Conservation (phyloP, 805 yeast genomes). For the Lipomyces orientalis region DNA sequence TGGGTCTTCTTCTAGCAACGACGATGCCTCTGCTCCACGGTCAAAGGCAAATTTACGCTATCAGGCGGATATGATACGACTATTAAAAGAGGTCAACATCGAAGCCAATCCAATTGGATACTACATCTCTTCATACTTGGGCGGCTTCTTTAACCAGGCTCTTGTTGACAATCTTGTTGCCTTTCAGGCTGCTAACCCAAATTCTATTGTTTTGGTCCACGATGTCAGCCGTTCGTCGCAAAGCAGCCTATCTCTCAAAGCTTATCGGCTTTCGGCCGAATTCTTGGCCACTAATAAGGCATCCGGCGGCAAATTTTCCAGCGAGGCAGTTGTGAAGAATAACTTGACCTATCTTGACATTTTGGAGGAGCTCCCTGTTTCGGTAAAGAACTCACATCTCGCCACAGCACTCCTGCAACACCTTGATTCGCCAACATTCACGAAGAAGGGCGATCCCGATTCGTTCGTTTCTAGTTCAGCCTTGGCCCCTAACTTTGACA, state of each 20-base stretch:
- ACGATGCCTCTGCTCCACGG: slow-evolving; percentile 62
- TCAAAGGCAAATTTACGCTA: slow-evolving; percentile 67
- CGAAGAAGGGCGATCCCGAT: slow-evolving; percentile 26
- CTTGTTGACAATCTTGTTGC: slow-evolving; percentile 72
- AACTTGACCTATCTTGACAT: slow-evolving; percentile 68
- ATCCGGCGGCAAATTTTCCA: slow-evolving; percentile 63
- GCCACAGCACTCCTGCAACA: slow-evolving; percentile 58
- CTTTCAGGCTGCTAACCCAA: slow-evolving; percentile 62
- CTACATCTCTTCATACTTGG: slow-evolving; percentile 74
- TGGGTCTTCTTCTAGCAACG: slow-evolving; percentile 51
- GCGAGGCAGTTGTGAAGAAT: slow-evolving; percentile 64
- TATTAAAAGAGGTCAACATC: slow-evolving; percentile 64
- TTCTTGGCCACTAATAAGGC: slow-evolving; percentile 59
- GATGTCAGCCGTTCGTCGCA: slow-evolving; percentile 66
- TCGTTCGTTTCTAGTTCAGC: slow-evolving; percentile 26
- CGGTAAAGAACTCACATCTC: slow-evolving; percentile 70
- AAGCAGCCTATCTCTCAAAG: slow-evolving; percentile 68
- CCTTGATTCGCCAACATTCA: slow-evolving; percentile 33
- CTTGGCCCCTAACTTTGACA: slow-evolving; percentile 44
- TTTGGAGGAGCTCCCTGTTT: slow-evolving; percentile 72
- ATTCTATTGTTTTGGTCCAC: slow-evolving; percentile 56
- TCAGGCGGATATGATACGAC: slow-evolving; percentile 69
- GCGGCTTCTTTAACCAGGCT: slow-evolving; percentile 65
- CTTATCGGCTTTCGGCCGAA: slow-evolving; percentile 66
- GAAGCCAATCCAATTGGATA: slow-evolving; percentile 80